Base-by-base conservation (phyloP, 371 early-diverging fungal species). In the Saksenaea oblongispora region DNA sequence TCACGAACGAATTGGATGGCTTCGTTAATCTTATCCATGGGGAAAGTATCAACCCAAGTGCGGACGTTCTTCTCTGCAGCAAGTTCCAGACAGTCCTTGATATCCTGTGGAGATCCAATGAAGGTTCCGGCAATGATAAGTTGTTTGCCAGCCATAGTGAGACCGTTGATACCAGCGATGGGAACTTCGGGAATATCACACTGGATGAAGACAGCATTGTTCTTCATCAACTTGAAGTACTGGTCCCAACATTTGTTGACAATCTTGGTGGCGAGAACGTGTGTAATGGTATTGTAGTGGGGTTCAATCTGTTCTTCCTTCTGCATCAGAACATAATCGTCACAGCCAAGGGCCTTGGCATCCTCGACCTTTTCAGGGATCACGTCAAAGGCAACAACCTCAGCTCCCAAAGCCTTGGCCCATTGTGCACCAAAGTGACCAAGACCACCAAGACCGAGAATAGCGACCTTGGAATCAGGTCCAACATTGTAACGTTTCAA, bases 391-490 rank as follows among this genome's bases (percentile, higher is more conserved):
- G 90, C 93, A 13, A 83, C 79, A 0, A 92, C 90, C 18, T 88
- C 74, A 39, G 89, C 84, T 36, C 91, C 91, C 63, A 80, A 67
- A 0, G 73, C 73, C 41, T 73, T 71, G 27, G 84, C 86, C 75
- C 77, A 88, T 68, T 89, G 86, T 0, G 65, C 68, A 34, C 78
- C 91, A 67, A 89, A 75, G 54, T 91, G 92, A 31, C 92, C 92
- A 17, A 92, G 77, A 51, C 92, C 92, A 61, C 92, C 92, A 53
- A 91, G 82, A 26, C 91, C 92, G 36, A 88, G 71, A 5, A 92
- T 76, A 58, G 87, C 91, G 55, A 92, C 87, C 34, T 68, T 75
- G 63, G 72, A 72, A 28, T 82, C 84, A 5, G 82, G 73, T 17
- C 79, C 75, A 58, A 83, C 72, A 51, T 67, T 63, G 59, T 74